Percentiles rank a stretch among this genome's conserved stretches.
phyloP scores from a whole-genome alignment of 164 flowering plant genomes.

The Cinnamomum micranthum region DNA sequence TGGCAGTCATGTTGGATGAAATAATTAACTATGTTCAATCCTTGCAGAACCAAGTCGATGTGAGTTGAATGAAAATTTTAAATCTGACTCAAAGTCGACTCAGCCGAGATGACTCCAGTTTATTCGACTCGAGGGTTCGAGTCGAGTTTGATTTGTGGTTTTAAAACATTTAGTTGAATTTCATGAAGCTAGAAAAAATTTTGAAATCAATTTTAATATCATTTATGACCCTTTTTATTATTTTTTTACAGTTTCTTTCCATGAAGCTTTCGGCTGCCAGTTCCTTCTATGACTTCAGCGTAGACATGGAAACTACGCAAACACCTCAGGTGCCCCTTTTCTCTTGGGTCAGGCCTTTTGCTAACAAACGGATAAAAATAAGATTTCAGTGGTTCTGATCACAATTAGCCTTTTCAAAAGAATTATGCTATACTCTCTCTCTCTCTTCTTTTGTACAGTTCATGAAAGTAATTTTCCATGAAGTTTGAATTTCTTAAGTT shows the following conservation, averaged over 20 bases:
- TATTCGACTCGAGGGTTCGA: too few relatives aligned
- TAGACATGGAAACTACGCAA: slow-evolving; percentile 33
- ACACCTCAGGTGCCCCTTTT: slow-evolving; percentile 30
- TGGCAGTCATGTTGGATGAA: slow-evolving; percentile 76
- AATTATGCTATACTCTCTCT: too few relatives aligned
- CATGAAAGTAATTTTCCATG: background rate
- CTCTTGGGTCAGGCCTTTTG: background rate
- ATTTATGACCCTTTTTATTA: background rate
- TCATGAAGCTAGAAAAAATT: too few relatives aligned
- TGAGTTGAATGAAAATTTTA: slow-evolving; percentile 12
- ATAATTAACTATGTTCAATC: slow-evolving; percentile 53
- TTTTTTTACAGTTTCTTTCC: slow-evolving; percentile 49
- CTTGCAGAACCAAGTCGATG: slow-evolving; percentile 62
- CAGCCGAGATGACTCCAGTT: too few relatives aligned
- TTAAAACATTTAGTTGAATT: too few relatives aligned
- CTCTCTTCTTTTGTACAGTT: too few relatives aligned
- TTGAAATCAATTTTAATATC: background rate
- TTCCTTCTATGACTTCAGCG: slow-evolving; percentile 47
- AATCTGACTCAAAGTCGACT: too few relatives aligned
- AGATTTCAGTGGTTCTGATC: background rate
- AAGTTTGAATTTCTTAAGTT: too few relatives aligned
- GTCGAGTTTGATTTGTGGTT: too few relatives aligned
- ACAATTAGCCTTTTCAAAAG: too few relatives aligned
- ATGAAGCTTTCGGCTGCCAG: slow-evolving; percentile 70
- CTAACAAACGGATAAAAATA: background rate